Evolutionary conservation across 352 stramenopile species (phyloP).

Genomic region (Phytopythium aichiense): DNA sequence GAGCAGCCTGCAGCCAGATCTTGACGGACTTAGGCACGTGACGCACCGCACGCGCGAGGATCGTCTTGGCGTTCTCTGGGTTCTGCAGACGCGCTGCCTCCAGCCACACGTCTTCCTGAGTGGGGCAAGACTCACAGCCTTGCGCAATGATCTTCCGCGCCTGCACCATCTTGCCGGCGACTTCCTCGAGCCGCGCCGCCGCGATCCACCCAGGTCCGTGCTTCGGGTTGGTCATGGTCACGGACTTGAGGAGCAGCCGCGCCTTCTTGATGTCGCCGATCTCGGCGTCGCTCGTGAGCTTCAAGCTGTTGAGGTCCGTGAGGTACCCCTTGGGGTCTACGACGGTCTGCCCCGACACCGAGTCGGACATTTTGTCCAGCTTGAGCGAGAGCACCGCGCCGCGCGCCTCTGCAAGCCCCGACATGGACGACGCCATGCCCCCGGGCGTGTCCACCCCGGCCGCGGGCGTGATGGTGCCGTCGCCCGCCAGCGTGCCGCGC

Average conservation of each 20-base stretch:
- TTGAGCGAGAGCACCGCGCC: constrained; percentile 94
- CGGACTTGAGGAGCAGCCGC: constrained; percentile 92
- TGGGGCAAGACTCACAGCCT: constrained; percentile 95
- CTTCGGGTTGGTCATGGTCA: constrained; percentile 98
- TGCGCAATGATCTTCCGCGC: constrained; percentile 98
- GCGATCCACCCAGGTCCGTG: constrained; percentile 99
- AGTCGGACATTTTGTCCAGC: constrained; percentile 97
- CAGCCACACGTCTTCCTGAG: constrained; percentile 98
- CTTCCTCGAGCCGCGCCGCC: constrained; percentile 96
- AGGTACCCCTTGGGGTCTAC: constrained; percentile 98
- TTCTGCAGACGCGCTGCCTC: constrained; percentile 96
- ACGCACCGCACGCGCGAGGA: constrained; percentile 94
- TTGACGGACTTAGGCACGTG: constrained; percentile 94
- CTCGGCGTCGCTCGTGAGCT: constrained; percentile 92
- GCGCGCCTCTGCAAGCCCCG: constrained; percentile 88
- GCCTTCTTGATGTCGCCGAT: constrained; percentile 99
- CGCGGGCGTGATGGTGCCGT: constrained; percentile 52
- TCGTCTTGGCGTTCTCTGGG: constrained; percentile 94
- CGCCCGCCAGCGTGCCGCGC: constrained; percentile 12
- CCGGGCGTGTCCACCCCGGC: constrained; percentile 37
- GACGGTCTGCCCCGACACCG: constrained; percentile 93
- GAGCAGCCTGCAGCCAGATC: constrained; percentile 94
- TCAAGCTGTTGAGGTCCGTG: constrained; percentile 95
- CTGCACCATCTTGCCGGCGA: constrained; percentile 93
- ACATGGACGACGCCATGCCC: constrained; percentile 73